Base-by-base conservation (phyloP, 2,329 filamentous ascomycete genomes). In the Beauveria brongniartii region DNA sequence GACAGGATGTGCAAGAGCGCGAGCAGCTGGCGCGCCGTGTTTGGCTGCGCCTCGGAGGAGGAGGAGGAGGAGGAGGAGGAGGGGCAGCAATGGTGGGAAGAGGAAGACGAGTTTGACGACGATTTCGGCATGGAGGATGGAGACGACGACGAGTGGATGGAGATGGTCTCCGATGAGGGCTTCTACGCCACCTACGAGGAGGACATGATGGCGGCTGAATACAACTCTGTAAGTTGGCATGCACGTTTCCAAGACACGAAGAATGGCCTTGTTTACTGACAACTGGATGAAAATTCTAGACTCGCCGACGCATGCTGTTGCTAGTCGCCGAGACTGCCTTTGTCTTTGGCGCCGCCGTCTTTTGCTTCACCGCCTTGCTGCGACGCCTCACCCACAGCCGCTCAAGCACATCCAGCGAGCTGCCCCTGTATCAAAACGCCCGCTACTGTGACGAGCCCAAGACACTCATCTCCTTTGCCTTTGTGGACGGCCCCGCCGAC, bases 261-360 rank as follows among this genome's bases (percentile, higher is more conserved):
- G 14, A 37, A 12, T 8, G 24, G 40, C 18, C 30, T 12, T 30
- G 12, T 34, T 34, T 4, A 55, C 51, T 48, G 50, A 50, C 26
- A 24, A 12, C 10, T 34, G 30, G 9, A 40, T 28, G 8, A 14
- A 10, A 14, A 22, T 2, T 40, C 8, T 41, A 62, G 61, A 43
- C 50, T 41, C 61, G 50, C 30, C 26, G 37, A 6, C 28, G 53
- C 20, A 57, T 62, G 48, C 48, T 62, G 9, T 18, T 59, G 43
- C 40, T 58, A 3, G 40, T 62, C 12, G 55, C 77, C 61, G 66
- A 71, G 46, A 74, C 73, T 63, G 74, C 75, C 3, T 76, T 78
- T 54, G 55, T 77, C 53, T 78, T 76, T 47, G 74, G 73, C 28
- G 70, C 67, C 37, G 68, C 68, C 37, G 68, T 61, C 34, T 61